Conservation (phyloP, 2,329 filamentous ascomycete species). For the Colletotrichum musae region DNA sequence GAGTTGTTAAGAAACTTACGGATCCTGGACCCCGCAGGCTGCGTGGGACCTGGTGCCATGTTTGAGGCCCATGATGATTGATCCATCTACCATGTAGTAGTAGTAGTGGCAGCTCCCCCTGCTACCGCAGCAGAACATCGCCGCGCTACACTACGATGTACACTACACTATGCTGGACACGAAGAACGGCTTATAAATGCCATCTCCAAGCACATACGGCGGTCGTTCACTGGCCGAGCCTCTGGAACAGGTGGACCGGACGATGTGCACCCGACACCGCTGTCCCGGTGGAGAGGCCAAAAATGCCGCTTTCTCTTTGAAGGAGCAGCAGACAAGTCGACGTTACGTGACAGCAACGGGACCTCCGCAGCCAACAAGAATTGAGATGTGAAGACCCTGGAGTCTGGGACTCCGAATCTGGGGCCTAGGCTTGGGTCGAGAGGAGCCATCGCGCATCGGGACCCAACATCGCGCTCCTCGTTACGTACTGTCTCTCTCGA, state of each 20-base stretch:
- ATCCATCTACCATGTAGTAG: slow-evolving; percentile 3
- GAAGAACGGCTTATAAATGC: slow-evolving; percentile 30
- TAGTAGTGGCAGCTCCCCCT: neutral
- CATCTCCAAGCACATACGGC: slow-evolving; percentile 2
- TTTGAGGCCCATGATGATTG: slow-evolving; percentile 12
- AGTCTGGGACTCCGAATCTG: neutral
- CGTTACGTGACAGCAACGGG: neutral
- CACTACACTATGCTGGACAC: neutral
- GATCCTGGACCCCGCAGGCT: slow-evolving; percentile 27
- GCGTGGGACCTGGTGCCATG: slow-evolving; percentile 21
- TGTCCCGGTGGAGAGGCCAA: slow-evolving; percentile 27
- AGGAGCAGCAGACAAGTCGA: slow-evolving; percentile 22
- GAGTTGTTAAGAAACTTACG: slow-evolving; percentile 8
- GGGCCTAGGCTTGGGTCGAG: slow-evolving; percentile 1
- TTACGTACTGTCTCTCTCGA: slow-evolving; percentile 26
- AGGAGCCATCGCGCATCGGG: slow-evolving; percentile 4
- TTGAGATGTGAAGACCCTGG: neutral
- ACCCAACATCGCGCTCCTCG: slow-evolving; percentile 10
- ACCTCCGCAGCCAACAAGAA: slow-evolving; percentile 1
- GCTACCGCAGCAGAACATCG: slow-evolving; percentile 15
- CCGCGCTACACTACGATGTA: too few species aligned
- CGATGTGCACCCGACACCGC: slow-evolving; percentile 9
- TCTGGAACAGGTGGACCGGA: slow-evolving; percentile 32
- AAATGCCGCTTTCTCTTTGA: slow-evolving; percentile 36
- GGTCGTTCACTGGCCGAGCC: slow-evolving; percentile 25